Evolutionary conservation across 2,329 filamentous ascomycete species (phyloP).

Genomic region (Talaromyces sp.): DNA sequence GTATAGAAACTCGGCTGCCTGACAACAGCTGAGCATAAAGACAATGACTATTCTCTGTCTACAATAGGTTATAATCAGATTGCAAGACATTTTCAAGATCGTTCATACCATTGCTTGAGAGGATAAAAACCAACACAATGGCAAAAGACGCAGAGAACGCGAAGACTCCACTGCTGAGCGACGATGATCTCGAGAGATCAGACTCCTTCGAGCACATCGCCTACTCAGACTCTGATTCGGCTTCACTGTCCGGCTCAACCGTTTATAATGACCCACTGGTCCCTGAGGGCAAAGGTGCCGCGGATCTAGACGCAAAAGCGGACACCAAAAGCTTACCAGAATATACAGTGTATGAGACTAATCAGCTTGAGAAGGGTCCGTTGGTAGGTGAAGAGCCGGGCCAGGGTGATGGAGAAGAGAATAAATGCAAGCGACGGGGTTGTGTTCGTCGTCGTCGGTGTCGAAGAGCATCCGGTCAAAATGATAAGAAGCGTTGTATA

Average conservation of each 20-base stretch:
- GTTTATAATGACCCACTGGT: background rate
- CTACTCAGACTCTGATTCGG: constrained; percentile 7
- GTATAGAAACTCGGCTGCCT: background rate
- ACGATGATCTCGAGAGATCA: background rate
- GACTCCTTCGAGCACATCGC: constrained; percentile 5
- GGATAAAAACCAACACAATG: background rate
- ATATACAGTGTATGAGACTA: constrained; percentile 1
- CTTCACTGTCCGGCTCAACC: constrained; percentile 3
- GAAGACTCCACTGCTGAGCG: constrained; percentile 2
- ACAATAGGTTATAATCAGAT: background rate
- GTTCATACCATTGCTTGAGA: background rate
- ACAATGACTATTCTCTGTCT: background rate
- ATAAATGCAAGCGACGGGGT: background rate
- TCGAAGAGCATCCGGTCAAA: background rate
- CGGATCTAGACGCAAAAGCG: background rate
- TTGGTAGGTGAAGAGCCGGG: background rate
- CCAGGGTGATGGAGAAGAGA: background rate
- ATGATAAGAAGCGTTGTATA: constrained; percentile 9
- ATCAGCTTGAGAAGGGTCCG: background rate
- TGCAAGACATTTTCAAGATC: too few relatives aligned
- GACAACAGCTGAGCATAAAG: background rate
- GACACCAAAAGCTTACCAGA: constrained; percentile 11
- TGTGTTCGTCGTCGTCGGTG: constrained; percentile 8
- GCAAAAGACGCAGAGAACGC: background rate
- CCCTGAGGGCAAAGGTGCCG: background rate